phyloP scores from a whole-genome alignment of 768 basidiomycete species.

The Favolaschia claudopus region DNA sequence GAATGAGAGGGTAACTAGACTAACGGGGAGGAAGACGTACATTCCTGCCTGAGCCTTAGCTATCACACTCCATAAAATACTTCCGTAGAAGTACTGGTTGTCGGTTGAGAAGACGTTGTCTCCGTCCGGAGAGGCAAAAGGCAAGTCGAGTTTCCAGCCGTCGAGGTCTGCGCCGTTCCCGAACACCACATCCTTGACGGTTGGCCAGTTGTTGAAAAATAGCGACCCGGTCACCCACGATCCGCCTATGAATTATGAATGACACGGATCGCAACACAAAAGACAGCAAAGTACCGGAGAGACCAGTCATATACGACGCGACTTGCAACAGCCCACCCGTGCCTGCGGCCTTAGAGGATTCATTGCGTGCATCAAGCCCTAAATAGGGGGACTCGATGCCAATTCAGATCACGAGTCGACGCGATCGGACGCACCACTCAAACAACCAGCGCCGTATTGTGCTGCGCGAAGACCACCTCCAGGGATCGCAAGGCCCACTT shows the following conservation, averaged over 20 bases:
- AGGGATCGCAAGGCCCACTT: constrained; percentile 69
- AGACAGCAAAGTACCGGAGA: constrained; percentile 63
- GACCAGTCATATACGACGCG: constrained; percentile 70
- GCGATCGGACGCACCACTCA: constrained; percentile 43
- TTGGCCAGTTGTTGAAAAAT: constrained; percentile 69
- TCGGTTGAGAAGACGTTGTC: constrained; percentile 49
- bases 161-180: constrained; percentile 55
- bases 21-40: constrained; percentile 43
- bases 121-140: constrained; percentile 64
- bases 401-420: background rate
- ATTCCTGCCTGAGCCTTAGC: constrained; percentile 63
- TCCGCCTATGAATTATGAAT: constrained; percentile 47
- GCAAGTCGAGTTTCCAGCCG: constrained; percentile 66
- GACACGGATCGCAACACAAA: background rate
- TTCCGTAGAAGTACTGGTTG: constrained; percentile 63
- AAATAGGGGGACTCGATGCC: too few relatives aligned
- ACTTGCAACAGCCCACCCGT: constrained; percentile 77
- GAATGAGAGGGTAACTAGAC: background rate
- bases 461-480: constrained; percentile 78
- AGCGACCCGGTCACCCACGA: constrained; percentile 75
- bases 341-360: constrained; percentile 60
- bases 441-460: constrained; percentile 66
- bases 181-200: constrained; percentile 61
- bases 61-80: constrained; percentile 59
- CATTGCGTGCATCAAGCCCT: constrained; percentile 67